These are phyloP conservation scores for Colletotrichum orbiculare DNA, from an alignment of 2,329 filamentous ascomycete species.

Conservation along the genomic window DNA sequence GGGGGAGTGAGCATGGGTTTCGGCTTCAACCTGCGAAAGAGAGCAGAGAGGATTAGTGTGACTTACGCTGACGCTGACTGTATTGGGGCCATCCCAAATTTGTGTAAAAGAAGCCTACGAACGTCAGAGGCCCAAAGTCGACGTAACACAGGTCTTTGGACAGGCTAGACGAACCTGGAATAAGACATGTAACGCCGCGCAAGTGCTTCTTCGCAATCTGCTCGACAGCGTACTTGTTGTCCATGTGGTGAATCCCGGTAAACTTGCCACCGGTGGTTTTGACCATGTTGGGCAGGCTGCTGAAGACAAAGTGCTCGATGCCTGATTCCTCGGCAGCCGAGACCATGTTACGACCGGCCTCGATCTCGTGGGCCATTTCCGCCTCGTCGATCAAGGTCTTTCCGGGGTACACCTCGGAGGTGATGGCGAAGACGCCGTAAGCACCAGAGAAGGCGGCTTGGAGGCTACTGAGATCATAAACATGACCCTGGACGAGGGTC, in stretches of 20 bases:
- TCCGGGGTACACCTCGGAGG: not conserved
- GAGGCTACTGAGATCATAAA: not conserved
- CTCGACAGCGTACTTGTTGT: constrained; percentile 13
- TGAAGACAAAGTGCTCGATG: constrained; percentile 23
- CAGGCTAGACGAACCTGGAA: not conserved
- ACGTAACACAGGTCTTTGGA: not conserved
- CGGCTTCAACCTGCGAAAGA: not conserved
- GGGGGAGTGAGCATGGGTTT: too few species aligned
- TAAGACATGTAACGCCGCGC: not conserved
- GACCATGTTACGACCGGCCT: constrained; percentile 5
- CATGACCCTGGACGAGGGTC: not conserved
- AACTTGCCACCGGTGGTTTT: constrained; percentile 1
- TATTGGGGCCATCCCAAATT: constrained; percentile 6
- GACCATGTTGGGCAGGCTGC: constrained; percentile 8
- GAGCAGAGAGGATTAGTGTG: not conserved
- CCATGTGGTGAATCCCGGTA: constrained; percentile 8
- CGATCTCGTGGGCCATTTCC: constrained; percentile 4
- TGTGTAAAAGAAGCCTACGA: constrained; percentile 1
- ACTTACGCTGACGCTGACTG: not conserved
- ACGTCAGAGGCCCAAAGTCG: not conserved
- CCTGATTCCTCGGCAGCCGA: constrained; percentile 5
- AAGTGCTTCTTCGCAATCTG: constrained; percentile 2
- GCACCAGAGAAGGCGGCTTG: not conserved
- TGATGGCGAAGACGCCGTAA: constrained; percentile 14
- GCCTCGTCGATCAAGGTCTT: not conserved